These are phyloP conservation scores for Lagenidium giganteum DNA, from an alignment of 352 stramenopile genomes.

Conservation along the genomic window DNA sequence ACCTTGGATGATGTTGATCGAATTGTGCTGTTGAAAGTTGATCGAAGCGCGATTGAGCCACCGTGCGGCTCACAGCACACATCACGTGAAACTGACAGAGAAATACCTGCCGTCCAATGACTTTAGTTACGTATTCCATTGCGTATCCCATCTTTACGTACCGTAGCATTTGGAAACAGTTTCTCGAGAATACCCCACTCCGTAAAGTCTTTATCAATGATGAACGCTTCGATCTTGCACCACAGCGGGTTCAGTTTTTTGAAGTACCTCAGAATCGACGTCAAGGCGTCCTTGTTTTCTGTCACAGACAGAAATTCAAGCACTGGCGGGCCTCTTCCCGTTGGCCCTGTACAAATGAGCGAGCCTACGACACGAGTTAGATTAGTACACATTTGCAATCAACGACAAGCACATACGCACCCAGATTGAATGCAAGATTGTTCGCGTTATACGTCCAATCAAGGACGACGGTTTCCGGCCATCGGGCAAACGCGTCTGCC, in stretches of 20 bases:
- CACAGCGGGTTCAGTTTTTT: conserved; percentile 2
- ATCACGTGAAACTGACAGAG: conserved; percentile 9
- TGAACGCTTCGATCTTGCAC: conserved; percentile 1
- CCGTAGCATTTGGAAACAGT: conserved; percentile 2
- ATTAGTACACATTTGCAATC: background rate
- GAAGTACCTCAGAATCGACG: background rate
- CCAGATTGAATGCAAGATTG: background rate
- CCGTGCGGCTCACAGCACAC: background rate
- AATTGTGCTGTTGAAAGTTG: background rate
- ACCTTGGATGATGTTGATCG: background rate
- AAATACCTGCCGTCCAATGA: background rate
- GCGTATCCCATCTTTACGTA: too few species aligned
- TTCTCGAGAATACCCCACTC: background rate
- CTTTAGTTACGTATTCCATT: background rate
- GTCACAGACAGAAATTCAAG: background rate
- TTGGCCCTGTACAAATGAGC: background rate
- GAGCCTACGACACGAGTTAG: background rate
- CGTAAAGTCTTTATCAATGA: conserved; percentile 15
- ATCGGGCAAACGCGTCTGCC: background rate
- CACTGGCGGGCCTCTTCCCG: background rate
- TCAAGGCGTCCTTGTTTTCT: background rate
- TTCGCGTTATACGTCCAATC: conserved; percentile 3
- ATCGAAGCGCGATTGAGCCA: background rate
- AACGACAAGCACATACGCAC: background rate
- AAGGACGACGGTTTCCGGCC: background rate